Evolutionary conservation across 352 stramenopile genomes (phyloP), one percentile per base, ranked within the genome.

Genomic region (Pythium volutum): DNA sequence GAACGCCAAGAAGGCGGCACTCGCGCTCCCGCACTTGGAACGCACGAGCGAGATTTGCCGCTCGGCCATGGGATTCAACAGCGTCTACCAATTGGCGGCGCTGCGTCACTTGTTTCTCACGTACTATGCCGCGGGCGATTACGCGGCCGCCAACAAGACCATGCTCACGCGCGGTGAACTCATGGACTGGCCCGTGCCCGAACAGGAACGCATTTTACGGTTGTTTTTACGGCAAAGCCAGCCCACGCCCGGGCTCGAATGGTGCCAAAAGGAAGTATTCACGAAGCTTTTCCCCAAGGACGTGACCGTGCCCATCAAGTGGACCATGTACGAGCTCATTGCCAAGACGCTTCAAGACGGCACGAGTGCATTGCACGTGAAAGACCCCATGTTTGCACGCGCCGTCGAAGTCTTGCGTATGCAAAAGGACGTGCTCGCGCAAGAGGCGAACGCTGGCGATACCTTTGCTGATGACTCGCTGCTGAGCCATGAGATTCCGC

Each of bases 11-110:
- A 74, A 75, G 45, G 79, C 79, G 20, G 57, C 74, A 49, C 64
- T 79, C 55, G 79, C 78, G 14, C 29, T 89, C 29, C 75, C 78
- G 23, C 66, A 73, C 38, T 67, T 91, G 14, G 74, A 87, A 65
- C 79, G 82, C 54, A 83, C 82, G 31, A 78, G 77, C 22, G 82
- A 91, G 54, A 89, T 91, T 66, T 89, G 79, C 34, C 82, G 82
- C 68, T 87, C 82, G 36, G 68, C 77, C 53, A 91, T 91, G 82
- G 82, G 82, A 25, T 83, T 79, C 48, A 68, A 88, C 26, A 91
- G 79, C 51, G 76, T 85, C 15, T 91, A 85, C 51, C 47, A 86
- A 25, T 69, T 85, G 23, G 77, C 79, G 23, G 75, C 77, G 12
- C 59, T 91, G 59, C 79, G 82, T 33, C 80, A 89, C 55, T 59